Conservation (phyloP, 2,329 filamentous ascomycete species). For the Lecanicillium sp. region DNA sequence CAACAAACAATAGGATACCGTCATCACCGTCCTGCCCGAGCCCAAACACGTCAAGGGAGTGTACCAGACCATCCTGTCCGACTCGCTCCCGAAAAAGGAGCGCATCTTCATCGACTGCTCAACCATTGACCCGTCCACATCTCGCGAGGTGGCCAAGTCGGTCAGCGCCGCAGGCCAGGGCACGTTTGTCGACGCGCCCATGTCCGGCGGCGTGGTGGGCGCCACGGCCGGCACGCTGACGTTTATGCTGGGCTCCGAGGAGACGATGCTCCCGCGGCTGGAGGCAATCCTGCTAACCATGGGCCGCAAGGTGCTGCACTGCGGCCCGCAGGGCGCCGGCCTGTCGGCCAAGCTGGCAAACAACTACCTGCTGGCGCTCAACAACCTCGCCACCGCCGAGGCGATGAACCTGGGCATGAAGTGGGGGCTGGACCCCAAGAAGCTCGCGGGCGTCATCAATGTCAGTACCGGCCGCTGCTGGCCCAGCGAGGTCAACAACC, state of each 20-base stretch:
- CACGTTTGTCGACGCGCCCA: constrained; percentile 85
- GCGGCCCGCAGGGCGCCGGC: constrained; percentile 76
- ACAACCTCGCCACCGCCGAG: constrained; percentile 69
- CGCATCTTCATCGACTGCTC: constrained; percentile 93
- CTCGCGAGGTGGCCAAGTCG: constrained; percentile 63
- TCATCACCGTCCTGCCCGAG: constrained; percentile 85
- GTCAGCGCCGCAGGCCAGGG: constrained; percentile 59
- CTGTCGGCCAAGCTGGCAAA: constrained; percentile 92
- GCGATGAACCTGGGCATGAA: constrained; percentile 57
- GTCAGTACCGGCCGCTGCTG: constrained; percentile 91
- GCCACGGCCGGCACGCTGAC: constrained; percentile 81
- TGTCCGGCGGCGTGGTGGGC: constrained; percentile 93
- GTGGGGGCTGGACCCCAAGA: constrained; percentile 51
- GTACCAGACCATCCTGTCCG: constrained; percentile 65
- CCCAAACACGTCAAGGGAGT: constrained; percentile 80
- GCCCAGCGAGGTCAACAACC: constrained; percentile 94
- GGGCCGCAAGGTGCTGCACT: constrained; percentile 79
- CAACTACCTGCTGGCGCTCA: constrained; percentile 91
- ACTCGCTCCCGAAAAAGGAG: constrained; percentile 41
- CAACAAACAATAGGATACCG: constrained; percentile 74
- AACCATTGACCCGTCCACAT: constrained; percentile 87
- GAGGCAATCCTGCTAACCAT: constrained; percentile 68
- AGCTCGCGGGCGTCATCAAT: constrained; percentile 80
- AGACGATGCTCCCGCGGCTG: constrained; percentile 52
- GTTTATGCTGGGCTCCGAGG: constrained; percentile 82